A percentile compares a stretch with the other conserved stretches of the same genome.
Evolutionary conservation across 1,284 basidiomycete genomes (phyloP).

Genomic region (Tremellales sp.): DNA sequence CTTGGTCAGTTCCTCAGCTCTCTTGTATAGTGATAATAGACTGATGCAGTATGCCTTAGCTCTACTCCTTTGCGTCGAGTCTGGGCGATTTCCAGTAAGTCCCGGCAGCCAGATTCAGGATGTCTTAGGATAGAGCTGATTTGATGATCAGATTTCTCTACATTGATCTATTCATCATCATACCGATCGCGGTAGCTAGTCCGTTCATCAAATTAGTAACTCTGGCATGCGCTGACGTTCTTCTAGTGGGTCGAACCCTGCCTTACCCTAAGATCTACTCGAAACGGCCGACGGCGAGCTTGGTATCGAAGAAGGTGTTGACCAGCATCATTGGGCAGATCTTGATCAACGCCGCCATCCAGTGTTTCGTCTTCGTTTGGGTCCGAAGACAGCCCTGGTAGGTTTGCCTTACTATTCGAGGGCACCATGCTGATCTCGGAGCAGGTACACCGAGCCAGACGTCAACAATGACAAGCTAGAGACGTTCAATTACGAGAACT

Average conservation of each 20-base stretch:
- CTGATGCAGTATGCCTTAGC: conserved; percentile 14
- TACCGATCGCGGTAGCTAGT: conserved; percentile 94
- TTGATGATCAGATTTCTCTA: conserved; percentile 61
- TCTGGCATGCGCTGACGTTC: neutral
- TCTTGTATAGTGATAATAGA: neutral
- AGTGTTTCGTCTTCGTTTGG: conserved; percentile 87
- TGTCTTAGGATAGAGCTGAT: neutral
- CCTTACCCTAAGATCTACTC: conserved; percentile 82
- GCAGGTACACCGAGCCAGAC: conserved; percentile 57
- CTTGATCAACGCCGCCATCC: conserved; percentile 74
- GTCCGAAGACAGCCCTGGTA: conserved; percentile 79
- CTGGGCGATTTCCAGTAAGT: conserved; percentile 90
- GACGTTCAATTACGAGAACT: conserved; percentile 91
- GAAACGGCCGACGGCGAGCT: conserved; percentile 90
- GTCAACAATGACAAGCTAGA: conserved; percentile 72
- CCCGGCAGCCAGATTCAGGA: neutral
- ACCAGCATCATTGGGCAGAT: conserved; percentile 93
- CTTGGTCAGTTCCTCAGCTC: conserved; percentile 46
- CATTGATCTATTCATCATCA: conserved; percentile 96
- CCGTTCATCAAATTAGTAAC: conserved; percentile 2
- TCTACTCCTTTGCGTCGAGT: conserved; percentile 95
- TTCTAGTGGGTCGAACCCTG: conserved; percentile 83
- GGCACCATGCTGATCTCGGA: neutral
- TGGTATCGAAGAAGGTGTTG: conserved; percentile 94
- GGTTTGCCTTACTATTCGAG: conserved; percentile 20